Conservation (phyloP, 2,329 filamentous ascomycete species). For the Ambrosiella cleistominuta region DNA sequence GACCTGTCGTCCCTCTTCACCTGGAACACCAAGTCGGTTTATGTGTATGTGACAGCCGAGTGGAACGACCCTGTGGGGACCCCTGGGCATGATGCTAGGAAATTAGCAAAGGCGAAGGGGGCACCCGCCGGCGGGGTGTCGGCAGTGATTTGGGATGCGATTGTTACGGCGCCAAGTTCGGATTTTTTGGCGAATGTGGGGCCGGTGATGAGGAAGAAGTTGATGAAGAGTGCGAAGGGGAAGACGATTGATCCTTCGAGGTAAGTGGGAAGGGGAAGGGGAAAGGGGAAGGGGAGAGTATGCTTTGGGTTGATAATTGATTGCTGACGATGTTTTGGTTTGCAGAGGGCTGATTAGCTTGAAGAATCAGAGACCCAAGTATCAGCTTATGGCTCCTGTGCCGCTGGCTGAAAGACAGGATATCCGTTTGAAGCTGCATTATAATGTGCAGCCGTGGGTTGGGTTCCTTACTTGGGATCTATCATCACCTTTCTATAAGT, state of each 20-base stretch:
- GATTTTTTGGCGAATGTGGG: slow-evolving; percentile 44
- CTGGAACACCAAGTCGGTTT: slow-evolving; percentile 98
- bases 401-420: slow-evolving; percentile 59
- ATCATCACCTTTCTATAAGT: slow-evolving; percentile 34
- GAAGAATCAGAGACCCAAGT: slow-evolving; percentile 79
- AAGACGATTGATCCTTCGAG: slow-evolving; percentile 36
- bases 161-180: slow-evolving; percentile 61
- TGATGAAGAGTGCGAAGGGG: slow-evolving; percentile 39
- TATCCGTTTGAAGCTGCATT: slow-evolving; percentile 66
- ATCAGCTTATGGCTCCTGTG: slow-evolving; percentile 83
- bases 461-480: slow-evolving; percentile 72
- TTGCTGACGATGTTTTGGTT: neutral
- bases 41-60: slow-evolving; percentile 83
- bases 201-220: slow-evolving; percentile 42
- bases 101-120: slow-evolving; percentile 14
- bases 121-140: slow-evolving; percentile 27
- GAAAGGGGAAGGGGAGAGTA: no score
- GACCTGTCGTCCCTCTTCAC: slow-evolving; percentile 87
- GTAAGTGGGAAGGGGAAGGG: neutral
- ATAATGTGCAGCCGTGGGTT: slow-evolving; percentile 97
- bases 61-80: slow-evolving; percentile 28
- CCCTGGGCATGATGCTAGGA: neutral
- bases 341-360: slow-evolving; percentile 54
- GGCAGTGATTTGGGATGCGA: slow-evolving; percentile 88
- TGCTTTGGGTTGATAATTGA: slow-evolving; percentile 38